A percentile compares a stretch with the other conserved stretches of the same genome.
Conservation (phyloP, 2,329 filamentous ascomycete species). For the Verticillium albo-atrum region DNA sequence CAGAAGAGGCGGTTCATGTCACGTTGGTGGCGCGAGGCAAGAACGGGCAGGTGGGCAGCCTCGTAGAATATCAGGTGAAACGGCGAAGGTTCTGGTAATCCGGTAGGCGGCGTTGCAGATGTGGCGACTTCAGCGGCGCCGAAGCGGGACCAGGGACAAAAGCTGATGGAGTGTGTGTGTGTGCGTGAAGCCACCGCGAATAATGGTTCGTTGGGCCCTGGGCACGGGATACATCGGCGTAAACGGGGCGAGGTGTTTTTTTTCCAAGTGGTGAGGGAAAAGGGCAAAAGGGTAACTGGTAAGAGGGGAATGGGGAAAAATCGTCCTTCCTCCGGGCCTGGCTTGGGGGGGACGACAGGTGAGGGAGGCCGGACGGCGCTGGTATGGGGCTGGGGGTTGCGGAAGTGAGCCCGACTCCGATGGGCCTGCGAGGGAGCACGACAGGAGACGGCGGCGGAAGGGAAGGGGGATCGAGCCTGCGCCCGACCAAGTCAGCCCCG, state of each 20-base stretch:
- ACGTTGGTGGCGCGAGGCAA: background rate
- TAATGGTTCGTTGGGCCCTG: background rate
- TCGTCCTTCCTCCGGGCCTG: background rate
- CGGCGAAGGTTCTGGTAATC: background rate
- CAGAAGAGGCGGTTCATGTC: background rate
- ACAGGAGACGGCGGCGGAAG: background rate
- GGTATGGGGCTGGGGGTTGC: constrained; percentile 5
- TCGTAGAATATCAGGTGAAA: background rate
- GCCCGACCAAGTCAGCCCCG: background rate
- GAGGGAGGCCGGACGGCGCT: background rate
- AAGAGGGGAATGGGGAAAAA: background rate
- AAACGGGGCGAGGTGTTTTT: background rate
- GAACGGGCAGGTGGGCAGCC: background rate
- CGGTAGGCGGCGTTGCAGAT: background rate
- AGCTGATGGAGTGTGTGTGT: background rate
- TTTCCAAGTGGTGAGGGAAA: background rate
- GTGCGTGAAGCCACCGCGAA: background rate
- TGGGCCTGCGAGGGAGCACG: background rate
- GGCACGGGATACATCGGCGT: background rate
- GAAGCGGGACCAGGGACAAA: background rate
- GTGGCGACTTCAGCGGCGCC: background rate
- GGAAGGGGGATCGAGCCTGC: background rate
- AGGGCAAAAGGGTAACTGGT: background rate
- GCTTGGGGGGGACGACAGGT: background rate
- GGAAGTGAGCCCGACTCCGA: constrained; percentile 6